Percentiles rank a stretch among this genome's conserved stretches.
Evolutionary conservation across 2,329 filamentous ascomycete genomes (phyloP).

Genomic region (Lachnellula suecica): DNA sequence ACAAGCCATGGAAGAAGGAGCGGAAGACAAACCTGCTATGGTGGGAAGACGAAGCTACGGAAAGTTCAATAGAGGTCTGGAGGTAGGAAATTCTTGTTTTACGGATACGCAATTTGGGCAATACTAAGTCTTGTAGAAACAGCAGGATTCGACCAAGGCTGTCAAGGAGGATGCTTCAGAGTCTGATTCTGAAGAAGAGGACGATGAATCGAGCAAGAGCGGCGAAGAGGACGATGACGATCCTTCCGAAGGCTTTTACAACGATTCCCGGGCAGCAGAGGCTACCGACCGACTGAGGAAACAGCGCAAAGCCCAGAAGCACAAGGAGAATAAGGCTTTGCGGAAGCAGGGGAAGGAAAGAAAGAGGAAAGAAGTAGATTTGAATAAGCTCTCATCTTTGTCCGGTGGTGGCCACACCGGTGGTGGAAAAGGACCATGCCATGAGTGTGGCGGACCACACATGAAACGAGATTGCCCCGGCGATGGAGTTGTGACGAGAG

Average conservation of each 20-base stretch:
- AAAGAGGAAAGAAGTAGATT: conserved; percentile 64
- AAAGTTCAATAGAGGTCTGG: conserved; percentile 41
- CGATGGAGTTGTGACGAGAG: conserved; percentile 32
- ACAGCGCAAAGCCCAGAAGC: conserved; percentile 46
- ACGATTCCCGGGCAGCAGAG: conserved; percentile 41
- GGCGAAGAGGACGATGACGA: conserved; percentile 34
- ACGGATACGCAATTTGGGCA: not conserved
- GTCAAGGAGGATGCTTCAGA: conserved; percentile 35
- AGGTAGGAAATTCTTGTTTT: conserved; percentile 27
- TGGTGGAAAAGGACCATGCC: conserved; percentile 45
- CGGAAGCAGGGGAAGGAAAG: conserved; percentile 56
- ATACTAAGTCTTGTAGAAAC: conserved; percentile 33
- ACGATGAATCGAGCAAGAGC: conserved; percentile 30
- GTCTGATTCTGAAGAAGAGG: conserved; percentile 34
- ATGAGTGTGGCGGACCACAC: conserved; percentile 59
- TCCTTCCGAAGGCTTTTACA: conserved; percentile 44
- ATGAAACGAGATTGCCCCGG: conserved; percentile 53
- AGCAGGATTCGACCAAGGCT: conserved; percentile 34
- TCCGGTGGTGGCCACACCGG: conserved; percentile 43
- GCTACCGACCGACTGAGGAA: conserved; percentile 41
- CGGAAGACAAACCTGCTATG: conserved; percentile 32
- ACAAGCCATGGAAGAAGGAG: conserved; percentile 24
- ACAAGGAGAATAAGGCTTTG: conserved; percentile 46
- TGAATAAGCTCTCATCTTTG: conserved; percentile 62
- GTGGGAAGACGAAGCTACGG: conserved; percentile 49